Evolutionary conservation across 2,329 filamentous ascomycete genomes (phyloP).

Genomic region (Xylariaceae sp.): DNA sequence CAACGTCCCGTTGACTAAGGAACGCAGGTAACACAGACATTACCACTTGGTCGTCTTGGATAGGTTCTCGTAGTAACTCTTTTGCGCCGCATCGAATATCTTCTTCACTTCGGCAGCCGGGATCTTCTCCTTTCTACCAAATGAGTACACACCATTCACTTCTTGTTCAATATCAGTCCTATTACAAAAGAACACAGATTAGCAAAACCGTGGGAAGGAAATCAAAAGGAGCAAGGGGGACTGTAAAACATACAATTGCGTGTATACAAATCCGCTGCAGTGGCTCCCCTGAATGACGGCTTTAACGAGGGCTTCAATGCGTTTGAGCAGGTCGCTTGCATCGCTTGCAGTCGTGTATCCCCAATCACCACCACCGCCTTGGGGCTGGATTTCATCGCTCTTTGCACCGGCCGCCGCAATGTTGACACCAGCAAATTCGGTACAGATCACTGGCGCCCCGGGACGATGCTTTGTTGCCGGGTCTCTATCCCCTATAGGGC

Average conservation of each 20-base stretch:
- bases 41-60: conserved; percentile 10
- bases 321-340: conserved; percentile 51
- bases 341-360: conserved; percentile 63
- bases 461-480: conserved; percentile 46
- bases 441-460: conserved; percentile 58
- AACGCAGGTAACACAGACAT: too few relatives aligned
- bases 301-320: conserved; percentile 54
- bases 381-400: conserved; percentile 17
- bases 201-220: conserved; percentile 1
- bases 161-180: conserved; percentile 61
- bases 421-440: conserved; percentile 64
- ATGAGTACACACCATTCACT: conserved; percentile 61
- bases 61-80: conserved; percentile 39
- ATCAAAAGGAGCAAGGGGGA: background rate
- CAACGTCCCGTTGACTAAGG: background rate
- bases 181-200: background rate
- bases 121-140: conserved; percentile 56
- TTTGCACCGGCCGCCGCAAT: conserved; percentile 46
- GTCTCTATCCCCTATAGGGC: conserved; percentile 40
- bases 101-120: conserved; percentile 51
- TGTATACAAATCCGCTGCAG: conserved; percentile 58
- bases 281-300: conserved; percentile 53
- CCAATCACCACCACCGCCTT: conserved; percentile 50
- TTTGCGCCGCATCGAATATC: conserved; percentile 50
- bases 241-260: conserved; percentile 48